Evolutionary conservation across 2,329 filamentous ascomycete species (phyloP), one percentile per base, ranked within the genome.

Genomic region (Geoglossum cookeanum): DNA sequence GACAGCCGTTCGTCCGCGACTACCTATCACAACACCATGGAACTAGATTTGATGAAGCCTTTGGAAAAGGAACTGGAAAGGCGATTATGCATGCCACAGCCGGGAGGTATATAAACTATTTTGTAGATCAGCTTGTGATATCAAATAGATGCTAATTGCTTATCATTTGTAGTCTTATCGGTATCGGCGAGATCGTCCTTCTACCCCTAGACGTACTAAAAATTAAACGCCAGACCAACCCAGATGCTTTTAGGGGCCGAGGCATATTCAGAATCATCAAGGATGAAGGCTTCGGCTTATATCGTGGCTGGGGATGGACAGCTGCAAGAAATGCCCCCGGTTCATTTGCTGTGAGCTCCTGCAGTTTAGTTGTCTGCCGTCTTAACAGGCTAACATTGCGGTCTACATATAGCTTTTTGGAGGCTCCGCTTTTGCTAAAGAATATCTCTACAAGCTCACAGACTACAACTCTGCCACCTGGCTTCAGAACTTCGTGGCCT

Each of bases 201-300:
- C 80, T 98, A 45, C 92, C 92, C 47, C 81, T 98, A 60, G 92
- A 98, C 65, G 91, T 98, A 44, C 80, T 98, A 61, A 98, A 98
- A 80, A 98, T 98, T 76, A 98, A 98, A 80, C 84, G 92, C 66
- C 92, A 98, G 76, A 98, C 92, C 63, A 98, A 98, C 77, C 92
- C 92, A 45, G 92, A 97, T 68, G 90, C 92, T 39, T 98, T 98
- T 82, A 82, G 89, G 63, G 91, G 91, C 64, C 86, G 92, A 66
- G 92, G 92, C 61, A 78, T 98, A 59, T 74, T 97, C 68, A 84
- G 79, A 72, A 97, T 98, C 63, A 79, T 98, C 60, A 79, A 80
- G 59, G 92, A 98, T 68, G 92, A 98, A 72, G 92, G 92, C 39
- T 94, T 97, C 66, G 89, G 89, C 55, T 75, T 98, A 55, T 98